Conservation (phyloP, 495 filamentous ascomycete species). For the Staphylotrichum tortipilum region DNA sequence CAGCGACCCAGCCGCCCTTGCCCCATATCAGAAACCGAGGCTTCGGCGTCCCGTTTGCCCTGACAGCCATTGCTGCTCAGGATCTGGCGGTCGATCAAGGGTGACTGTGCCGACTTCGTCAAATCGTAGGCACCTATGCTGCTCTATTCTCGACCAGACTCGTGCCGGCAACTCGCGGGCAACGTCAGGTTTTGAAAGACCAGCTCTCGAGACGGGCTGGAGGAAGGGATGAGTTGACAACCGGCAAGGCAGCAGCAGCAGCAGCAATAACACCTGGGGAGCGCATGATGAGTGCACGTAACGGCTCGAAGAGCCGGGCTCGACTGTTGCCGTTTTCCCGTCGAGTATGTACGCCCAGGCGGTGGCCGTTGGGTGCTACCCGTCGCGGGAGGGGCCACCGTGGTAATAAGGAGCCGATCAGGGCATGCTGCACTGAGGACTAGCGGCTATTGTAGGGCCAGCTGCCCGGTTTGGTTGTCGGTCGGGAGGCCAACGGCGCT, state of each 20-base stretch:
- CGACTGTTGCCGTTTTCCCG: too few relatives aligned
- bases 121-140: too few relatives aligned
- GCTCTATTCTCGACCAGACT: too few relatives aligned
- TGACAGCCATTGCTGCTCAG: constrained; percentile 14
- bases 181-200: too few relatives aligned
- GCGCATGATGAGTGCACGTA: neutral
- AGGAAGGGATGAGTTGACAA: too few relatives aligned
- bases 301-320: neutral
- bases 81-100: neutral
- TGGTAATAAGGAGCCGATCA: neutral
- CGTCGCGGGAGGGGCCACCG: neutral
- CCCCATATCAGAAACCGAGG: constrained; percentile 54
- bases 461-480: constrained; percentile 3
- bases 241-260: too few relatives aligned
- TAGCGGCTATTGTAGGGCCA: too few relatives aligned
- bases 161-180: too few relatives aligned
- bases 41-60: constrained; percentile 7
- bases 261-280: neutral
- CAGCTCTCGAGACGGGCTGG: too few relatives aligned
- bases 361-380: neutral
- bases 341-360: neutral
- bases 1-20: constrained; percentile 54
- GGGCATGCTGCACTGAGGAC: neutral
- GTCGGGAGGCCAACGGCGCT: constrained; percentile 1
- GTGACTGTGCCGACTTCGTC: too few relatives aligned